phyloP scores from a whole-genome alignment of 495 filamentous ascomycete genomes.

The Glonium stellatum region DNA sequence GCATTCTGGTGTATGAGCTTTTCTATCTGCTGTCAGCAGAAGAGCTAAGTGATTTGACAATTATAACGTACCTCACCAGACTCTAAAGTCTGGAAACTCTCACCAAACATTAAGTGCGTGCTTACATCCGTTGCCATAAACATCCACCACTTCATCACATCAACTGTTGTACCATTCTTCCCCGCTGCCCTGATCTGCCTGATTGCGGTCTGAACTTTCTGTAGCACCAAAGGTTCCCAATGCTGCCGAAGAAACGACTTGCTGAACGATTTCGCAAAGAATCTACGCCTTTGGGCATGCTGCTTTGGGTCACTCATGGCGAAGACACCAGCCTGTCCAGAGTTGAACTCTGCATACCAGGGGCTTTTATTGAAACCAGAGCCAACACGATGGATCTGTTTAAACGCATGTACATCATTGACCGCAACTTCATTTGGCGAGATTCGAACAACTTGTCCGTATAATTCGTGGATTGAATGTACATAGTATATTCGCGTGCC shows the following conservation, averaged over 20 bases:
- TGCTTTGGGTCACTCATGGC: background rate
- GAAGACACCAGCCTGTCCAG: background rate
- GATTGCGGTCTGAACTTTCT: background rate
- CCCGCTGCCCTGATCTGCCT: background rate
- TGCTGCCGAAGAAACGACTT: background rate
- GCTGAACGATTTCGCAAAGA: background rate
- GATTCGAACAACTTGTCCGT: background rate
- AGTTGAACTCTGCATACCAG: background rate
- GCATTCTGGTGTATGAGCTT: too few relatives aligned
- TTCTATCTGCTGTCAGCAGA: too few relatives aligned
- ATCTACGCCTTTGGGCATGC: background rate
- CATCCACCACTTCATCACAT: constrained; percentile 52
- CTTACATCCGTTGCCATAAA: constrained; percentile 54
- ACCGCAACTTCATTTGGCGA: background rate
- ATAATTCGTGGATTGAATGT: too few relatives aligned
- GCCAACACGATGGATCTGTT: background rate
- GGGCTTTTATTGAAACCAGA: background rate
- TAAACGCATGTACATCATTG: background rate
- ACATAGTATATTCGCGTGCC: too few relatives aligned
- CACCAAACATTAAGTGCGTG: constrained; percentile 51
- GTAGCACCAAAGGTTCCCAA: background rate
- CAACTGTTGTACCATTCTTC: constrained; percentile 20
- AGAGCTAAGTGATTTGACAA: too few relatives aligned
- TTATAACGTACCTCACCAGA: constrained; percentile 40
- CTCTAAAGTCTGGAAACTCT: constrained; percentile 51